A percentile compares a stretch with the other conserved stretches of the same genome.
These are phyloP conservation scores for Parastagonospora nodorum DNA, from an alignment of 2,329 filamentous ascomycete species.

Conservation along the genomic window DNA sequence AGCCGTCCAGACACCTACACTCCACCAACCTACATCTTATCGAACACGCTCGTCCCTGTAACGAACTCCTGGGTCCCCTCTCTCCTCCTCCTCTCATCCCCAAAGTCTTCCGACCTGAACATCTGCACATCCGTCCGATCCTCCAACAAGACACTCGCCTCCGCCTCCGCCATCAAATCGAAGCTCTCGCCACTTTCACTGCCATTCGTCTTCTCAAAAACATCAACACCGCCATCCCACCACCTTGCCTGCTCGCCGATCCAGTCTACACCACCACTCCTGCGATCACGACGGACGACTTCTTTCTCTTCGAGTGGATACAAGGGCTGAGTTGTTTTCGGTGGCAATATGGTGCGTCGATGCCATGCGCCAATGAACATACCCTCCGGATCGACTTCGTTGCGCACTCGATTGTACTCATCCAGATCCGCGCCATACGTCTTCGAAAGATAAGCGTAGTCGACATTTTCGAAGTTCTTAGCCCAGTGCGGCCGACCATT, in stretches of 20 bases:
- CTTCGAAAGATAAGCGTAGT: conserved; percentile 63
- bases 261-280: conserved; percentile 45
- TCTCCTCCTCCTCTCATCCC: conserved; percentile 18
- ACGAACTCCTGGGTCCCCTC: conserved; percentile 23
- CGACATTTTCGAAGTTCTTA: conserved; percentile 76
- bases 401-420: conserved; percentile 70
- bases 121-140: conserved; percentile 23
- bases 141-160: conserved; percentile 42
- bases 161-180: conserved; percentile 54
- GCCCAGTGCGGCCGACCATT: conserved; percentile 88
- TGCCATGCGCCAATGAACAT: conserved; percentile 95
- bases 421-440: conserved; percentile 73
- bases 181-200: conserved; percentile 48
- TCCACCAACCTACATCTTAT: conserved; percentile 33
- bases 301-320: conserved; percentile 51
- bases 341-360: conserved; percentile 56
- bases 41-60: conserved; percentile 30
- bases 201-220: conserved; percentile 31
- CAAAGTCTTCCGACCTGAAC: conserved; percentile 5
- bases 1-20: no score
- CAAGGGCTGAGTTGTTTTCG: conserved; percentile 31
- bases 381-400: conserved; percentile 75
- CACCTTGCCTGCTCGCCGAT: conserved; percentile 45
- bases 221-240: conserved; percentile 41
- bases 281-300: conserved; percentile 39